These are phyloP conservation scores for Suillus americanus DNA, from an alignment of 768 basidiomycete species.

Conservation along the genomic window DNA sequence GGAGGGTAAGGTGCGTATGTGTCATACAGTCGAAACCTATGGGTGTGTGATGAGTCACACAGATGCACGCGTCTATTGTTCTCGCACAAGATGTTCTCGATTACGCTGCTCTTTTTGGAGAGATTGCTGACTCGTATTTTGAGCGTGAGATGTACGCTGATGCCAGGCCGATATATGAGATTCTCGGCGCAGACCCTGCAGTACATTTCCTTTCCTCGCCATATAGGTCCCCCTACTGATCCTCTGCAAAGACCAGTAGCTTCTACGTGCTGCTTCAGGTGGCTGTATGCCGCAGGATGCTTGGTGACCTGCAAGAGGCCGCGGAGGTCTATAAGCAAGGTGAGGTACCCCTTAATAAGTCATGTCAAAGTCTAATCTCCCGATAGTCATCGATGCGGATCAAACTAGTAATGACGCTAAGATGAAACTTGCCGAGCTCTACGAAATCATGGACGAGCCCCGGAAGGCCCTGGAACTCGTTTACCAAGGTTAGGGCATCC, in stretches of 20 bases:
- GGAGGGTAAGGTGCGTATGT: slow-evolving; percentile 71
- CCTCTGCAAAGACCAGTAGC: slow-evolving; percentile 60
- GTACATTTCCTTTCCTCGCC: slow-evolving; percentile 40
- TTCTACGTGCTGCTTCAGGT: slow-evolving; percentile 73
- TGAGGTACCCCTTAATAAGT: slow-evolving; percentile 30
- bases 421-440: slow-evolving; percentile 87
- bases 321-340: slow-evolving; percentile 83
- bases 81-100: slow-evolving; percentile 70
- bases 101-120: slow-evolving; percentile 75
- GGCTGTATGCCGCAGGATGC: slow-evolving; percentile 77
- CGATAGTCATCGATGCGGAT: slow-evolving; percentile 69
- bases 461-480: slow-evolving; percentile 82
- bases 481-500: slow-evolving; percentile 60
- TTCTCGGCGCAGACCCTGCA: slow-evolving; percentile 69
- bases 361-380: not conserved
- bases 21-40: not conserved
- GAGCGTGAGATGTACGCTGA: slow-evolving; percentile 74
- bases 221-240: not conserved
- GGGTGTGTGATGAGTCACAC: not conserved
- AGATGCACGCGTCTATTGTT: slow-evolving; percentile 80
- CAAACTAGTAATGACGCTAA: slow-evolving; percentile 79
- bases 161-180: slow-evolving; percentile 79
- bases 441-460: slow-evolving; percentile 80
- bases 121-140: slow-evolving; percentile 85
- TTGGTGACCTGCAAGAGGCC: slow-evolving; percentile 74